phyloP scores from a whole-genome alignment of 2,329 filamentous ascomycete species.

The Penicillium psychrosexuale region DNA sequence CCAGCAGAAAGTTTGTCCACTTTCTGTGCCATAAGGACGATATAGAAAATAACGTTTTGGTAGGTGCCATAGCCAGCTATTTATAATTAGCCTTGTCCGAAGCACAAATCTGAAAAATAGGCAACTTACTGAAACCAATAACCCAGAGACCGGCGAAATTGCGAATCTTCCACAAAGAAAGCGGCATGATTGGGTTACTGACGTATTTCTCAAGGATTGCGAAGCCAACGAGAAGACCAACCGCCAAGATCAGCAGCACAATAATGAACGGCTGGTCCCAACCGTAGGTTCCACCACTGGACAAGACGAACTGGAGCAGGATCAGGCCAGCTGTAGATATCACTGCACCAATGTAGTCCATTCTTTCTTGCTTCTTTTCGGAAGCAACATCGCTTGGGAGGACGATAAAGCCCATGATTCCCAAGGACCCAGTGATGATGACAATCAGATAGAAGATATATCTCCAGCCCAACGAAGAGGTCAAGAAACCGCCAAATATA shows the following conservation, averaged over 20 bases:
- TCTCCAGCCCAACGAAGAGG: slow-evolving; percentile 40
- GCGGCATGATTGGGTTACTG: slow-evolving; percentile 46
- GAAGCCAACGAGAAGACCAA: slow-evolving; percentile 41
- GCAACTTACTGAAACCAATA: slow-evolving; percentile 40
- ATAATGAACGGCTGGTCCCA: slow-evolving; percentile 49
- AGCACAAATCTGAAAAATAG: fast-evolving
- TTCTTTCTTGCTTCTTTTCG: slow-evolving; percentile 32
- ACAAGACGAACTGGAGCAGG: slow-evolving; percentile 46
- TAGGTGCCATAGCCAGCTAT: slow-evolving; percentile 44
- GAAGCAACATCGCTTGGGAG: slow-evolving; percentile 41
- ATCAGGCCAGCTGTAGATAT: slow-evolving; percentile 46
- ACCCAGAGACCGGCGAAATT: slow-evolving; percentile 49
- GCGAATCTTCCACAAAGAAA: slow-evolving; percentile 46
- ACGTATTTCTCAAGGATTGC: slow-evolving; percentile 45
- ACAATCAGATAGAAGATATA: slow-evolving; percentile 41
- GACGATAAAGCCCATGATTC: slow-evolving; percentile 33
- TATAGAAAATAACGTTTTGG: slow-evolving; percentile 45
- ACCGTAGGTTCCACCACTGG: slow-evolving; percentile 47
- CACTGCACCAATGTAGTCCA: slow-evolving; percentile 44
- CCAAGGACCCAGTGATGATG: slow-evolving; percentile 32
- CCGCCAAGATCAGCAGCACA: slow-evolving; percentile 38
- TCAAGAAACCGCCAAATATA: slow-evolving; percentile 41
- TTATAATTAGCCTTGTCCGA: slow-evolving; percentile 4
- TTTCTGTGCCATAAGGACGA: slow-evolving; percentile 43
- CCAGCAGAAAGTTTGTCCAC: slow-evolving; percentile 40